Conservation (phyloP, 306 rosid genomes). For the Astragalus membranaceus region DNA sequence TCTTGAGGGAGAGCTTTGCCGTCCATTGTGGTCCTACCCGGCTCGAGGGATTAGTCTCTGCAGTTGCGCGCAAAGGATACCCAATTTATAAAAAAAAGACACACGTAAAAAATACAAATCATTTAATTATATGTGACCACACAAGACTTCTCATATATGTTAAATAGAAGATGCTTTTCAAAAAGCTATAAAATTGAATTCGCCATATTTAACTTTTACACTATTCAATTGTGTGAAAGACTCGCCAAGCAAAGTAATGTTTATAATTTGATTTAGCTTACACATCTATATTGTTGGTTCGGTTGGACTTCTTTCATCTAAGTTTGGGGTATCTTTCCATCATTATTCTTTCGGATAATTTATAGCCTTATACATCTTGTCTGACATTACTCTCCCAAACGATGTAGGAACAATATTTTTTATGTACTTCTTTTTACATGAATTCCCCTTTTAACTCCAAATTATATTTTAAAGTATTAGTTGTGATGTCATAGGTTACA, state of each 20-base stretch:
- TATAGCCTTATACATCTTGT: not conserved
- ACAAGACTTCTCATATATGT: too few relatives aligned
- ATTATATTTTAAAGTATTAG: not conserved
- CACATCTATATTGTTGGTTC: not conserved
- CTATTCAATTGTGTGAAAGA: too few relatives aligned
- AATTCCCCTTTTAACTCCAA: not conserved
- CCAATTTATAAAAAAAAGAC: too few relatives aligned
- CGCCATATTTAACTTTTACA: not conserved
- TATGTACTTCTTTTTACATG: not conserved
- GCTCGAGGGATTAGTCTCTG: too few relatives aligned
- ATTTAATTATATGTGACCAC: too few relatives aligned
- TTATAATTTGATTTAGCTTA: constrained; percentile 1
- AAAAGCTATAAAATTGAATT: not conserved
- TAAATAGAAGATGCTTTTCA: not conserved
- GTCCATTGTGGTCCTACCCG: too few relatives aligned
- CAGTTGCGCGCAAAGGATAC: too few relatives aligned
- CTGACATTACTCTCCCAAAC: not conserved
- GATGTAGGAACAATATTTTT: not conserved
- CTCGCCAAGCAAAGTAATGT: not conserved
- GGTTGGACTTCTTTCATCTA: constrained; percentile 10
- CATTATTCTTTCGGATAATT: constrained; percentile 16
- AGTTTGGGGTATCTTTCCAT: constrained; percentile 9
- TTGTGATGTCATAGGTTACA: not conserved
- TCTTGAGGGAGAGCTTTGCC: too few relatives aligned
- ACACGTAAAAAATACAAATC: too few relatives aligned